Base-by-base conservation (phyloP, 805 yeast genomes). In the Myxozyma kluyveri region DNA sequence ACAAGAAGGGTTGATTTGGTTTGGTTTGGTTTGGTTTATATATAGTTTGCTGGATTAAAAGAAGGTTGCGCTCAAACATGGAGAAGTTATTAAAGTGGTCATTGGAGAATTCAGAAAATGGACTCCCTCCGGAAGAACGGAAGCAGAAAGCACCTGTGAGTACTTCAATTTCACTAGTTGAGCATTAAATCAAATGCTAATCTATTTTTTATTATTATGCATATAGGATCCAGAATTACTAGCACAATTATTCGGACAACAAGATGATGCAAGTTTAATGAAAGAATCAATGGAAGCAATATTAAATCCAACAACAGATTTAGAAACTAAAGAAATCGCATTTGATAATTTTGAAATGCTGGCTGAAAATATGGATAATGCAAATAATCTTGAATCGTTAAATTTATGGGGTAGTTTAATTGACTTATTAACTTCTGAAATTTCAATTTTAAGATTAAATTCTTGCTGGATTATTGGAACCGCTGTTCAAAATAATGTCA, bases 41-140 rank as follows among this genome's bases (percentile, higher is more conserved):
- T n/a, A n/a, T n/a, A n/a, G n/a, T n/a, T n/a, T n/a, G n/a, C n/a
- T n/a, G n/a, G n/a, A n/a, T n/a, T n/a, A n/a, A n/a, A n/a, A n/a
- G n/a, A n/a, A n/a, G n/a, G n/a, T n/a, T n/a, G n/a, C n/a, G n/a
- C n/a, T n/a, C n/a, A 26, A 42, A 36, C 4, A 91, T 91, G 98
- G 97, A 91, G 55, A 90, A 90, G 69, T 69, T 91, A 56, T 69
- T 91, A 57, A 87, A 89, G 61, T 91, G 99, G 99, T 89, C 97
- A 3, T 76, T 87, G 44, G 86, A 90, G 38, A 80, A 85, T 65
- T 77, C 88, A 52, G 76, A 84, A 6, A 84, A 83, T 10, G 91
- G 86, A 21, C 58, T 59, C 61, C 76, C 83, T 50, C 87, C 80
- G 47, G 76, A 76, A 46, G 77, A 71, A 2, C 78, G 74, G 56